A percentile compares a stretch with the other conserved stretches of the same genome.
Evolutionary conservation across 2,329 filamentous ascomycete genomes (phyloP).

Genomic region (Apiospora pterosperma): DNA sequence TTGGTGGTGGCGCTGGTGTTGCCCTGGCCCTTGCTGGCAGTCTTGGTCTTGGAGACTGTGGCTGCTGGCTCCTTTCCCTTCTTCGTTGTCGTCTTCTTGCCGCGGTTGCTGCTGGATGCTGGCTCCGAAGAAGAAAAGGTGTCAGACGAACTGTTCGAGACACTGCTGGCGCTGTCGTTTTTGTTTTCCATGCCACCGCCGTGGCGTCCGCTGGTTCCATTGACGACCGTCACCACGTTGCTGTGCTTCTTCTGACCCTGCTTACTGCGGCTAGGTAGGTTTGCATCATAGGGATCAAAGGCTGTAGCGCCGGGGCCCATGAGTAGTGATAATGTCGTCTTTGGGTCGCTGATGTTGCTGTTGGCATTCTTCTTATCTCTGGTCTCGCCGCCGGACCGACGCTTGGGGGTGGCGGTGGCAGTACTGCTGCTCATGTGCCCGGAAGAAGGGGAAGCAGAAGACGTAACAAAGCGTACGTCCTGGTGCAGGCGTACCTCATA

Average conservation of each 20-base stretch:
- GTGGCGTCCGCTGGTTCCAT: not conserved
- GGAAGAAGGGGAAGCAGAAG: not conserved
- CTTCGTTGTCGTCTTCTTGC: not conserved
- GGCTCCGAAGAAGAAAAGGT: not conserved
- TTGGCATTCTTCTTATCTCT: not conserved
- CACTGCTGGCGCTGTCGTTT: not conserved
- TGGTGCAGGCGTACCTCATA: conserved; percentile 24
- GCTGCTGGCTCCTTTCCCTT: not conserved
- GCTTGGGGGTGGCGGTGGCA: not conserved
- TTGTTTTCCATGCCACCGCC: not conserved
- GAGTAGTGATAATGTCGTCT: not conserved
- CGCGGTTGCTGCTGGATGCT: not conserved
- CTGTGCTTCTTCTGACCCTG: not conserved
- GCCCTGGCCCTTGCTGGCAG: not conserved
- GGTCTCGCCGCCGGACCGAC: not conserved
- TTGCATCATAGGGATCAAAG: not conserved
- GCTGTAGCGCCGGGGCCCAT: not conserved
- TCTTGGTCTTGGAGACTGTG: not conserved
- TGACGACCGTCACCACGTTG: not conserved
- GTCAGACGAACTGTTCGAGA: not conserved
- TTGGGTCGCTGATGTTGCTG: not conserved
- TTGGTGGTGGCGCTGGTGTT: not conserved
- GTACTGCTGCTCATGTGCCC: not conserved
- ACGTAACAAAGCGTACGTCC: not conserved
- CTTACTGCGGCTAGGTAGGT: not conserved